Base-by-base conservation (phyloP, 164 flowering plant genomes). In the Euptelea pleiosperma region DNA sequence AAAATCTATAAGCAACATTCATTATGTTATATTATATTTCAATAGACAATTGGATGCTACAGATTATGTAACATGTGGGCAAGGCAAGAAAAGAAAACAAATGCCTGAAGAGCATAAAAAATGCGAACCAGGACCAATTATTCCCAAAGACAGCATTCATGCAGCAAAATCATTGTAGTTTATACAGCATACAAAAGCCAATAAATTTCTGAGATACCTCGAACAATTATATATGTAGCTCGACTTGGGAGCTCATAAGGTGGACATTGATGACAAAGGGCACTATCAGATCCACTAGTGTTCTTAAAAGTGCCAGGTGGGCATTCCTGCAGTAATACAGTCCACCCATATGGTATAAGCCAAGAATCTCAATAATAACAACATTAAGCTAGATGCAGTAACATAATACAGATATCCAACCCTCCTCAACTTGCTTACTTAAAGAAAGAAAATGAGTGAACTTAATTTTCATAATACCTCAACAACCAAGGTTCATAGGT, bases 301-400 rank as follows among this genome's bases (percentile, higher is more conserved):
- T 93, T 89, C 76, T 93, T 93, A 71, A 58, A 93, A 40, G 97
- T 93, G 30, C 98, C 98, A 70, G 76, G 50, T 7, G 98, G 98
- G 72, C 98, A 93, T 76, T 87, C 92, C 98, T 93, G 81, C 67
- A 73, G 54, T 35, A 58, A 46, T 16, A 48, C 16, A 57, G 53
- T n/a, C 15, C 5, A 22, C 49, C 15, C 22, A 49, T 11, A 34
- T 18, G 25, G 6, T 21, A 60, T 36, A 55, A 11, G 30, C 11
- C 12, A 35, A 12, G 34, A 47, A 34, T 26, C 10, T 14, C 26
- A 31, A 18, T 25, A 37, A 30, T 12, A 15, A 6, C n/a, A 15
- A 6, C 48, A 18, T 33, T 12, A 0, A 47, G 21, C 28, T 11
- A 12, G 16, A 31, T 18, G 15, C 34, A 30, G 40, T 22, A 18